A percentile compares a stretch with the other conserved stretches of the same genome.
These are phyloP conservation scores for Malus domestica DNA, from an alignment of 306 rosid species.

Conservation along the genomic window ASM211411v1 NC_041790.1:265501-266000, in stretches of 20 bases:
- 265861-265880: slow-evolving; percentile 41
- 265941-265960: slow-evolving; percentile 71
- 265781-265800: neutral
- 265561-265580: no score
- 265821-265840: slow-evolving; percentile 38
- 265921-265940: slow-evolving; percentile 63
- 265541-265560: no score
- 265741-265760: neutral
- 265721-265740: neutral
- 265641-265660: slow-evolving; percentile 9
- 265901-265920: slow-evolving; percentile 37
- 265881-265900: slow-evolving; percentile 23
- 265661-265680: slow-evolving; percentile 18
- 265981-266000: slow-evolving; percentile 75
- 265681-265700: neutral
- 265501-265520: no score
- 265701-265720: slow-evolving; percentile 2
- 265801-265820: slow-evolving; percentile 10
- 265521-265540: no score
- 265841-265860: slow-evolving; percentile 40
- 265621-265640: neutral
- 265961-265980: slow-evolving; percentile 76
- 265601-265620: slow-evolving; percentile 2
- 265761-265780: neutral
- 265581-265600: slow-evolving; percentile 2